A percentile compares a stretch with the other conserved stretches of the same genome.
phyloP scores from a whole-genome alignment of 164 flowering plant species.

The Vitis rupestris region DNA sequence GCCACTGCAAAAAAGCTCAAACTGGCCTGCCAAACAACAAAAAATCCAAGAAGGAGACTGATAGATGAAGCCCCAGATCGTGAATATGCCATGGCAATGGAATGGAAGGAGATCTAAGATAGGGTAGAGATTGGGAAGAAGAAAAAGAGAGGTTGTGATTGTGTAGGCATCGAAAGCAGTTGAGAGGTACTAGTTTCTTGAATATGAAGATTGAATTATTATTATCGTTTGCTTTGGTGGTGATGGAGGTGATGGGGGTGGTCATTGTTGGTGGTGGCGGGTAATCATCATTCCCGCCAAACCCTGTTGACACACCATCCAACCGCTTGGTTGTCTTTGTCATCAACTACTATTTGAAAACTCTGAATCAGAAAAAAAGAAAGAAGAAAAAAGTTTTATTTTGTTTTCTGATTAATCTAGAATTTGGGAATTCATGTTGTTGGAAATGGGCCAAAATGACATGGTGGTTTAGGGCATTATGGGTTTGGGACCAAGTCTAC shows the following conservation, averaged over 20 bases:
- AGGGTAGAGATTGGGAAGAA: neutral
- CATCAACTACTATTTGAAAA: neutral
- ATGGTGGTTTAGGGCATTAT: too few species aligned
- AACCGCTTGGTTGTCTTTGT: conserved; percentile 1
- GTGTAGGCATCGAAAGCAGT: conserved; percentile 18
- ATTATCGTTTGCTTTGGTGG: neutral
- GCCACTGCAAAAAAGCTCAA: conserved; percentile 8
- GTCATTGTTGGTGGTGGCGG: conserved; percentile 29
- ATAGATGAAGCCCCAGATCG: conserved; percentile 6
- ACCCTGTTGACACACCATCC: conserved; percentile 8
- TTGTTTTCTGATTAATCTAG: too few species aligned
- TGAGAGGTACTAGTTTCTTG: conserved; percentile 35
- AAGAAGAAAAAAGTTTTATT: too few species aligned
- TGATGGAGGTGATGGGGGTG: conserved; percentile 15
- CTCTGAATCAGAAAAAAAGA: too few species aligned
- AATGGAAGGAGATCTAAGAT: neutral
- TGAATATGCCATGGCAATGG: conserved; percentile 17
- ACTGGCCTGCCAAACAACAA: conserved; percentile 1
- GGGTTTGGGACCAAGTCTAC: too few species aligned
- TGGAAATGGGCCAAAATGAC: too few species aligned
- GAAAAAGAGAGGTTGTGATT: conserved; percentile 10
- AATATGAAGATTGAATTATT: conserved; percentile 22
- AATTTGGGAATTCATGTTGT: too few species aligned
- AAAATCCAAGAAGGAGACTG: conserved; percentile 2
- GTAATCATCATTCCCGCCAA: conserved; percentile 33